phyloP scores from a whole-genome alignment of 164 flowering plant species.

The Magnolia kwangsiensis region DNA sequence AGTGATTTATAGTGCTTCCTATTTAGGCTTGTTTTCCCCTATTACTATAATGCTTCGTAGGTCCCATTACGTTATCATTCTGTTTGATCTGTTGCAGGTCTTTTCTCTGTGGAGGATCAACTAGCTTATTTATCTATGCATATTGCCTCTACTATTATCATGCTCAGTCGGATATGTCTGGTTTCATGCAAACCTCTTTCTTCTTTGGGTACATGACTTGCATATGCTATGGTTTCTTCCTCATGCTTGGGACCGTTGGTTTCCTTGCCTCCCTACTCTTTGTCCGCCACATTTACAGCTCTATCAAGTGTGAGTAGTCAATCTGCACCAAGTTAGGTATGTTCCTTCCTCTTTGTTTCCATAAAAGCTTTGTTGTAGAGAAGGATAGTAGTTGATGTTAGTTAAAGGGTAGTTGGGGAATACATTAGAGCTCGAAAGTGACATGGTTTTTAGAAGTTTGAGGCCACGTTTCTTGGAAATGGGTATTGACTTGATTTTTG shows the following conservation, averaged over 20 bases:
- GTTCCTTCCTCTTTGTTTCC: conserved; percentile 4
- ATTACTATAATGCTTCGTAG: no score
- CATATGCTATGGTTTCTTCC: conserved; percentile 41
- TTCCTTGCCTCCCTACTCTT: conserved; percentile 39
- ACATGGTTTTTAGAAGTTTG: conserved; percentile 5
- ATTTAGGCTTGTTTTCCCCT: no score
- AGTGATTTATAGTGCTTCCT: background rate
- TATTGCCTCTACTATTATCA: conserved; percentile 38
- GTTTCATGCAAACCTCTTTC: conserved; percentile 41
- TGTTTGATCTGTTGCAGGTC: conserved; percentile 24
- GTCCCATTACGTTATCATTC: background rate
- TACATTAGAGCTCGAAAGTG: conserved; percentile 15
- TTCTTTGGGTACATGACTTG: conserved; percentile 47
- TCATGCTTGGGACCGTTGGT: conserved; percentile 41
- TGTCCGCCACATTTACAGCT: conserved; percentile 39
- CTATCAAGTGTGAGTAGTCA: conserved; percentile 37
- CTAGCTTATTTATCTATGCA: conserved; percentile 34
- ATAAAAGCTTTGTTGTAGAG: conserved; percentile 11
- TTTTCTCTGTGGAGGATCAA: conserved; percentile 38
- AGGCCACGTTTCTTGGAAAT: conserved; percentile 3
- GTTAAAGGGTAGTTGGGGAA: conserved; percentile 13
- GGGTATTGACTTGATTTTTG: background rate
- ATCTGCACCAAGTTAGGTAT: conserved; percentile 9
- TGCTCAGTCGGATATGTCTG: conserved; percentile 42
- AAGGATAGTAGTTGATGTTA: conserved; percentile 9